phyloP scores from a whole-genome alignment of 495 filamentous ascomycete genomes.

The Penicillium turbatum region DNA sequence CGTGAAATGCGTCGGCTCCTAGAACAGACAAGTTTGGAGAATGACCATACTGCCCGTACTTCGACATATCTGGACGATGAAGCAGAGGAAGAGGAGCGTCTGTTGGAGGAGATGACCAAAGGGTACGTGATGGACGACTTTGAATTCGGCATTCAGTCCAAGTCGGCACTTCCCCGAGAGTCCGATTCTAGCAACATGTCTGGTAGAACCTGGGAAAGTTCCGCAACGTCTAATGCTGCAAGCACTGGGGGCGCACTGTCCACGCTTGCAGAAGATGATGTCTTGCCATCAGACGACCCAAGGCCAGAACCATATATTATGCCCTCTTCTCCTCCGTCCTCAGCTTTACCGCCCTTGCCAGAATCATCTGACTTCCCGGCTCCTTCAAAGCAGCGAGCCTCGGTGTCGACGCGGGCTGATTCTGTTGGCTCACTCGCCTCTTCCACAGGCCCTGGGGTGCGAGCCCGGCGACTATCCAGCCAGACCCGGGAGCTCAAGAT shows the following conservation, averaged over 20 bases:
- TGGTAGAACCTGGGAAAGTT: conserved; percentile 83
- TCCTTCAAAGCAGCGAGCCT: conserved; percentile 16
- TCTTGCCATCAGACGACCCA: conserved; percentile 27
- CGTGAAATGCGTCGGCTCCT: conserved; percentile 39
- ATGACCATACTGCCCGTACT: conserved; percentile 31
- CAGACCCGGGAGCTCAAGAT: conserved; percentile 84
- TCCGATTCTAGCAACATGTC: conserved; percentile 85
- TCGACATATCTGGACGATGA: conserved; percentile 62
- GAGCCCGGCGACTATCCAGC: conserved; percentile 76
- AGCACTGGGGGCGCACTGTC: conserved; percentile 69
- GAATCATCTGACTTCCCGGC: conserved; percentile 24
- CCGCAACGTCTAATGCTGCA: conserved; percentile 71
- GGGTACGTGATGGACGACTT: conserved; percentile 87
- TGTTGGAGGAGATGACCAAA: conserved; percentile 88
- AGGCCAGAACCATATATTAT: conserved; percentile 26
- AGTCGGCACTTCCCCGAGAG: conserved; percentile 76
- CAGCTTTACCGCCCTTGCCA: conserved; percentile 30
- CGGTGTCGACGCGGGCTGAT: conserved; percentile 30
- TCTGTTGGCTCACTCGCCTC: conserved; percentile 32
- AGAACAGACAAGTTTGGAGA: conserved; percentile 28
- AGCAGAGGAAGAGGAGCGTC: conserved; percentile 84
- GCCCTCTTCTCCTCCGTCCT: conserved; percentile 27
- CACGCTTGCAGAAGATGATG: conserved; percentile 66
- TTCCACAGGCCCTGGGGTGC: conserved; percentile 53
- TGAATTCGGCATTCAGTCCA: conserved; percentile 68